These are phyloP conservation scores for Tricholoma terreum DNA, from an alignment of 768 basidiomycete species.

Conservation along the genomic window DNA sequence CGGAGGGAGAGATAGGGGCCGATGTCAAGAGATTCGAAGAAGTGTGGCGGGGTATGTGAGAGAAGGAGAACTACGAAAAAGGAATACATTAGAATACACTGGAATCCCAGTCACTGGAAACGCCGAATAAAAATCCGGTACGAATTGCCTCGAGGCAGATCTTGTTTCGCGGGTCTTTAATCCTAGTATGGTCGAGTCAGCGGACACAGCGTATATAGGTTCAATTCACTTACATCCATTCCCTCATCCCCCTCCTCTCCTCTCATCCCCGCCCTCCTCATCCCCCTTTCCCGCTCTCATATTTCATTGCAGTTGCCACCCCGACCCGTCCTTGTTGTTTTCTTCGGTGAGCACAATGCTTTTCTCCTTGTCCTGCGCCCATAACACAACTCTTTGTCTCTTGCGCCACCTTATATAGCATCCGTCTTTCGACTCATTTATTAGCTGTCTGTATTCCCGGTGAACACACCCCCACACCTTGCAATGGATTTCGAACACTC, in stretches of 20 bases:
- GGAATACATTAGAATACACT: not conserved
- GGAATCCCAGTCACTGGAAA: slow-evolving; percentile 7
- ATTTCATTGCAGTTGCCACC: slow-evolving; percentile 37
- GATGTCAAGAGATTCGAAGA: slow-evolving; percentile 8
- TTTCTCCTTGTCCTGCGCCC: slow-evolving; percentile 26
- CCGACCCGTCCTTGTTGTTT: slow-evolving; percentile 24
- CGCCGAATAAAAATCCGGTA: slow-evolving; percentile 15
- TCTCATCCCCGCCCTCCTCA: slow-evolving; percentile 19
- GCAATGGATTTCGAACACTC: slow-evolving; percentile 49
- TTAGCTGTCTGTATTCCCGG: slow-evolving; percentile 11
- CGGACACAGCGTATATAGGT: slow-evolving; percentile 21
- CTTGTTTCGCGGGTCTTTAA: slow-evolving; percentile 1
- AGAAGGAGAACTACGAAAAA: slow-evolving; percentile 5
- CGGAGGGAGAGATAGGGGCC: not conserved
- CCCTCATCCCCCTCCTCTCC: slow-evolving; percentile 25
- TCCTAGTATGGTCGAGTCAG: not conserved
- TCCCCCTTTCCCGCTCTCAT: slow-evolving; percentile 32
- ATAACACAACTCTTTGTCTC: slow-evolving; percentile 18
- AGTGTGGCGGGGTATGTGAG: slow-evolving; percentile 15
- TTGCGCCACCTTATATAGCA: slow-evolving; percentile 18
- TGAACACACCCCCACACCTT: slow-evolving; percentile 18
- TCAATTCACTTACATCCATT: slow-evolving; percentile 21
- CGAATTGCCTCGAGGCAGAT: slow-evolving; percentile 23
- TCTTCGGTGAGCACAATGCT: slow-evolving; percentile 23
- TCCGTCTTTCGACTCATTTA: slow-evolving; percentile 24